Evolutionary conservation across 2,329 filamentous ascomycete species (phyloP).

Genomic region (Leptographium wingfieldii): DNA sequence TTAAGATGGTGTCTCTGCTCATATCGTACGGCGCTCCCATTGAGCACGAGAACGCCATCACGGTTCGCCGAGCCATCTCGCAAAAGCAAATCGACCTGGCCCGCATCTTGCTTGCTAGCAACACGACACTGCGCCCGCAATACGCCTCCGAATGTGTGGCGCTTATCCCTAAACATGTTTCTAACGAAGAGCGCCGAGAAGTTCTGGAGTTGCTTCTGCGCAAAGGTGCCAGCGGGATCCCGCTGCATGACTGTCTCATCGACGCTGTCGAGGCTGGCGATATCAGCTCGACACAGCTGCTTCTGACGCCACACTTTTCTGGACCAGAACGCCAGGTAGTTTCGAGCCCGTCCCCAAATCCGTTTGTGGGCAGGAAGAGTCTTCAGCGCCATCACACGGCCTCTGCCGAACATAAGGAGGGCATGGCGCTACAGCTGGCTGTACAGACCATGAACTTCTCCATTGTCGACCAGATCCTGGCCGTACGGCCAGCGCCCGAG

Average conservation of each 20-base stretch:
- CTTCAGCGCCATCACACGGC: conserved; percentile 33
- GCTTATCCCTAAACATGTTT: conserved; percentile 36
- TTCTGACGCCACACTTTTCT: conserved; percentile 36
- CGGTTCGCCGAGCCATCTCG: conserved; percentile 35
- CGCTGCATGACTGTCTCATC: conserved; percentile 37
- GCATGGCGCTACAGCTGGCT: conserved; percentile 36
- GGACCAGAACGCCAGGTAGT: conserved; percentile 3
- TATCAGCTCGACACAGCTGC: conserved; percentile 30
- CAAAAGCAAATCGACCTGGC: conserved; percentile 34
- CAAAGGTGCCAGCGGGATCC: conserved; percentile 35
- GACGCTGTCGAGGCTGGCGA: conserved; percentile 37
- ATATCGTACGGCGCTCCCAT: conserved; percentile 40
- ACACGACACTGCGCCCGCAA: conserved; percentile 27
- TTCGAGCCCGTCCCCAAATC: conserved; percentile 2
- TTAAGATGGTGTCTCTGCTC: conserved; percentile 42
- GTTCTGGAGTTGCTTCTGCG: conserved; percentile 34
- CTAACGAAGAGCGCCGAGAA: conserved; percentile 31
- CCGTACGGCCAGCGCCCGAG: conserved; percentile 31
- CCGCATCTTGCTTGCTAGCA: conserved; percentile 31
- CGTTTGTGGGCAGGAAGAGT: not conserved
- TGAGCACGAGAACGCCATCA: conserved; percentile 37
- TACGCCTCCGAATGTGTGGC: conserved; percentile 39
- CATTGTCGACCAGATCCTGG: conserved; percentile 34
- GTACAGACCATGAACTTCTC: conserved; percentile 30
- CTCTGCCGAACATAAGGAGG: conserved; percentile 38